These are phyloP conservation scores for Calendula officinalis DNA, from an alignment of 129 eudicot species.

Conservation along the genomic window DNA sequence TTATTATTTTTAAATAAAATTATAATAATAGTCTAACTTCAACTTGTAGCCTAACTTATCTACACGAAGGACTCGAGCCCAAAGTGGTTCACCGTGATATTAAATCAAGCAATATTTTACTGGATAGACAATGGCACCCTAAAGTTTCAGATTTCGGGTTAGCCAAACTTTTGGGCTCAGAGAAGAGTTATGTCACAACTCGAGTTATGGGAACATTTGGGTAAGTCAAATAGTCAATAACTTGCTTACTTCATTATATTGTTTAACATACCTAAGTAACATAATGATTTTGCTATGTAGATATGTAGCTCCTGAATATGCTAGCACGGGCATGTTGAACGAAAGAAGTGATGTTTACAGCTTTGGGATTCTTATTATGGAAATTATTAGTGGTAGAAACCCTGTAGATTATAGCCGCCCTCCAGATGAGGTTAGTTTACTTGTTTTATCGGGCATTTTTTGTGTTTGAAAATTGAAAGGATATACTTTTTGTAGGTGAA, in stretches of 20 bases:
- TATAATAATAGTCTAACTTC: background rate
- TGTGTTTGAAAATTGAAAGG: constrained; percentile 5
- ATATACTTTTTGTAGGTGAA: constrained; percentile 52
- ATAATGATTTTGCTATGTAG: constrained; percentile 28
- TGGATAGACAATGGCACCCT: constrained; percentile 73
- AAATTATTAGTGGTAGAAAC: constrained; percentile 75
- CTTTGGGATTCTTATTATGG: constrained; percentile 92
- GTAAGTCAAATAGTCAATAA: background rate
- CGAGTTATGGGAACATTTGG: constrained; percentile 51
- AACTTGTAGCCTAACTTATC: constrained; percentile 67
- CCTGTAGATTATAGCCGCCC: constrained; percentile 94
- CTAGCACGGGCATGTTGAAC: constrained; percentile 93
- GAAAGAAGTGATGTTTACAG: constrained; percentile 94
- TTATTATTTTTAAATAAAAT: background rate
- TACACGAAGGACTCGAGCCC: constrained; percentile 96
- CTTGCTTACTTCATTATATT: background rate
- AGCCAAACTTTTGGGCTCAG: constrained; percentile 74
- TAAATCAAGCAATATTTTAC: constrained; percentile 83
- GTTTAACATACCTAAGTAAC: background rate
- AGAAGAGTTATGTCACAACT: constrained; percentile 41
- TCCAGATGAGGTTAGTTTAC: constrained; percentile 71
- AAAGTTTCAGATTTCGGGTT: constrained; percentile 84
- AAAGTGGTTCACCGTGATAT: constrained; percentile 91
- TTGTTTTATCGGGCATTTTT: background rate
- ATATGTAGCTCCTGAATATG: constrained; percentile 97